These are phyloP conservation scores for Lolium rigidum DNA, from an alignment of 176 grass and related monocot species.

Conservation along the genomic window DNA sequence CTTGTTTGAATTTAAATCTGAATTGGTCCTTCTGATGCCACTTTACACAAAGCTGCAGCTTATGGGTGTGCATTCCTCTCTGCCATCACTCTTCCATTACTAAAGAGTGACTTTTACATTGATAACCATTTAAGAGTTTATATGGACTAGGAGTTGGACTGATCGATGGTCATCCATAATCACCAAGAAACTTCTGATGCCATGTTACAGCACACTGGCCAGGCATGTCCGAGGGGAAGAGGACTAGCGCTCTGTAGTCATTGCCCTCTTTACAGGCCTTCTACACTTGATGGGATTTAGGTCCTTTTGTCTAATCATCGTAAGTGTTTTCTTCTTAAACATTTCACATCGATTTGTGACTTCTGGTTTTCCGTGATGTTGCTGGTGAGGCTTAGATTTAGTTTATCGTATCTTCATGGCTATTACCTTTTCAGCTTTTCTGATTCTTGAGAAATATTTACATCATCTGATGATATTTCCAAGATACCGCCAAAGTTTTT, in stretches of 20 bases:
- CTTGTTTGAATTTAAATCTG: constrained; percentile 12
- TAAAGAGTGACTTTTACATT: background rate
- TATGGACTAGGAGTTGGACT: background rate
- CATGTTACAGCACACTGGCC: background rate
- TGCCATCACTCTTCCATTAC: background rate
- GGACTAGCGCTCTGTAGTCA: background rate
- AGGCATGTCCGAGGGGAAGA: constrained; percentile 2
- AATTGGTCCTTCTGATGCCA: background rate
- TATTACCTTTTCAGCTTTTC: constrained; percentile 14
- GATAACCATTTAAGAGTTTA: background rate
- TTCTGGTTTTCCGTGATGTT: background rate
- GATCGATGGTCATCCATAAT: background rate
- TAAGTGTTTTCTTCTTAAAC: constrained; percentile 22
- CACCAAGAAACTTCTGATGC: background rate
- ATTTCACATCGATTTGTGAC: background rate
- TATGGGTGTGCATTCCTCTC: background rate
- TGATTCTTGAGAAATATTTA: constrained; percentile 7
- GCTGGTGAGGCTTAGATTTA: background rate
- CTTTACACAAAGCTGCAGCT: constrained; percentile 1
- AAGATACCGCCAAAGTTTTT: background rate
- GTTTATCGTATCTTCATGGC: background rate
- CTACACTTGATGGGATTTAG: background rate
- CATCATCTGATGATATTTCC: background rate
- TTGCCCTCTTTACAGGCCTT: constrained; percentile 10
- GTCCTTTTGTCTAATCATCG: background rate